Percentiles rank a stretch among this genome's conserved stretches.
Evolutionary conservation across 2,329 filamentous ascomycete species (phyloP).

Genomic region (Tolypocladium sp.): DNA sequence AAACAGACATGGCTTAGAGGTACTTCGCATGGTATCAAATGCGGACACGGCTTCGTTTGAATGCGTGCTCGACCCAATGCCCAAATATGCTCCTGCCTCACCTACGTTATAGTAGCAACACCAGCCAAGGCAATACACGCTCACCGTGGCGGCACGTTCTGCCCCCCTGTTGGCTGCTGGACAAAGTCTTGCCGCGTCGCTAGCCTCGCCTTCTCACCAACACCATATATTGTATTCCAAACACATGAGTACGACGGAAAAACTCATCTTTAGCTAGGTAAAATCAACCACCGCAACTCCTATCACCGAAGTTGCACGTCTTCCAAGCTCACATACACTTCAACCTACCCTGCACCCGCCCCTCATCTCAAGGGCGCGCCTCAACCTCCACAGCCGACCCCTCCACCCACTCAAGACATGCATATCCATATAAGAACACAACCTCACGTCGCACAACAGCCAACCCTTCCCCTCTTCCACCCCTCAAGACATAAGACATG

Average conservation of each 20-base stretch:
- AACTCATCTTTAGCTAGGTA: no score
- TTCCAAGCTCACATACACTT: neutral
- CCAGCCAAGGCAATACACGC: neutral
- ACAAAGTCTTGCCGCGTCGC: no score
- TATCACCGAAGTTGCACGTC: neutral
- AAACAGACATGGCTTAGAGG: no score
- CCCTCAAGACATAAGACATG: slow-evolving; percentile 5
- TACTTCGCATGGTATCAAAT: no score
- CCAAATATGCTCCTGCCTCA: neutral
- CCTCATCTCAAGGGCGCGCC: neutral
- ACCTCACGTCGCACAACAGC: neutral
- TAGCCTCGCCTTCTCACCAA: no score
- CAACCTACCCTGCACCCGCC: neutral
- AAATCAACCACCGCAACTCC: neutral
- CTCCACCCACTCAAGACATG: neutral
- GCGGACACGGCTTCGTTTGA: neutral
- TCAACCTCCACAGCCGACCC: neutral
- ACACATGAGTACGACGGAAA: no score
- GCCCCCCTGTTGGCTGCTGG: no score
- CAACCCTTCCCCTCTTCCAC: neutral
- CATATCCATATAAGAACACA: neutral
- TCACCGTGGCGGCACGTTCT: no score
- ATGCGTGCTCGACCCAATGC: neutral
- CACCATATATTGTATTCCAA: no score
- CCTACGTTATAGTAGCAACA: neutral